These are phyloP conservation scores for Closterium sp. DNA, from an alignment of 139 green algal genomes.

Conservation along the genomic window DNA sequence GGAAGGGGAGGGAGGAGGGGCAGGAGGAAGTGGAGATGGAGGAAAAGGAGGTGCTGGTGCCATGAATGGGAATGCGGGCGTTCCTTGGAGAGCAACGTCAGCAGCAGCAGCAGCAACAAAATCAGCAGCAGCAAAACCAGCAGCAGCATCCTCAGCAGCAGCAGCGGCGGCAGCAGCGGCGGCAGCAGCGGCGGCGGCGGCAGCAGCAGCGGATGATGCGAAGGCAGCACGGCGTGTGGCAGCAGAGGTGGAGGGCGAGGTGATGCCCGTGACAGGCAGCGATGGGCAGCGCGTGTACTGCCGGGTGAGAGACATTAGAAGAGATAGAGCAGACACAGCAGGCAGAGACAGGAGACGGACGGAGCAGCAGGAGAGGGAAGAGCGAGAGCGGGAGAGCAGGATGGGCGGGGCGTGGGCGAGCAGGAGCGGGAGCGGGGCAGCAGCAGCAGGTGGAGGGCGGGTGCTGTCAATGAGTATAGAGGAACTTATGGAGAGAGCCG, in stretches of 20 bases:
- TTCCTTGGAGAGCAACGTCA: neutral
- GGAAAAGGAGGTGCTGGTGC: neutral
- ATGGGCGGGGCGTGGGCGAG: too few species aligned
- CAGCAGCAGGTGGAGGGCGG: too few species aligned
- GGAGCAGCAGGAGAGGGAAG: too few species aligned
- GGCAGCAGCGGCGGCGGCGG: too few species aligned
- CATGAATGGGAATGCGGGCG: neutral
- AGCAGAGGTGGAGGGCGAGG: conserved; percentile 5
- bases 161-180: too few species aligned
- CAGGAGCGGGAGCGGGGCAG: too few species aligned
- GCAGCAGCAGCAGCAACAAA: neutral
- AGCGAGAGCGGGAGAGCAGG: too few species aligned
- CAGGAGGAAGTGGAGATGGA: too few species aligned
- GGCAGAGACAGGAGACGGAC: neutral
- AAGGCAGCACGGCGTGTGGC: conserved; percentile 5
- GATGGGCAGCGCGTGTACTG: conserved; percentile 1
- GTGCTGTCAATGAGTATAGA: neutral
- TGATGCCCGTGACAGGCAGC: neutral
- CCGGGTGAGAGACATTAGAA: neutral
- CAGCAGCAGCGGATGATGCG: neutral
- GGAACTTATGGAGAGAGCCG: neutral
- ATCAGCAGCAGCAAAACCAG: neutral
- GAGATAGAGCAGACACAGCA: neutral
- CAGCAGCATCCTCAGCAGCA: neutral
- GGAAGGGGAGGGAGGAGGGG: too few species aligned